Evolutionary conservation across 768 basidiomycete species (phyloP).

Genomic region (Collybia sp.): DNA sequence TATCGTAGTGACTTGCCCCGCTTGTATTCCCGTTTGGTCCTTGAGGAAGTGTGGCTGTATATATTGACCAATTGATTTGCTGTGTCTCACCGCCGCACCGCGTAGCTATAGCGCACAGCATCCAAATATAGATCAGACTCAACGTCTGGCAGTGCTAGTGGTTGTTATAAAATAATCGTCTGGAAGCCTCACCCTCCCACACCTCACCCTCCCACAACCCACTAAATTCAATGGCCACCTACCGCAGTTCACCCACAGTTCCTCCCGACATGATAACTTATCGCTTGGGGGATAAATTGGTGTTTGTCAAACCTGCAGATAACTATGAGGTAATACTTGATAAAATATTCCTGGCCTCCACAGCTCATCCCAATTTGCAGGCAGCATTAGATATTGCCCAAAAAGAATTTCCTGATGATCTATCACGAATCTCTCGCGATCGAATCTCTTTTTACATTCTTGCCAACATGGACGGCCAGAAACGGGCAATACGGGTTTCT

Average conservation of each 20-base stretch:
- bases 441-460: constrained; percentile 40
- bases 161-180: too few relatives aligned
- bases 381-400: constrained; percentile 49
- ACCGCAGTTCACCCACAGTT: constrained; percentile 15
- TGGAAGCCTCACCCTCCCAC: too few relatives aligned
- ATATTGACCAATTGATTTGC: too few relatives aligned
- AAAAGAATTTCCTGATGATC: constrained; percentile 41
- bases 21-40: too few relatives aligned
- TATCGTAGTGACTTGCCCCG: too few relatives aligned
- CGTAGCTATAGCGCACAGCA: too few relatives aligned
- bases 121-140: too few relatives aligned
- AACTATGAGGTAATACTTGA: constrained; percentile 31
- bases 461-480: constrained; percentile 23
- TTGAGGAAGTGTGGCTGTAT: too few relatives aligned
- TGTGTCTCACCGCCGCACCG: too few relatives aligned
- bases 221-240: constrained; percentile 11
- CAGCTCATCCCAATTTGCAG: constrained; percentile 12
- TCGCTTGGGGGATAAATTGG: constrained; percentile 34
- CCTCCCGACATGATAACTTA: constrained; percentile 48
- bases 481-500: constrained; percentile 42
- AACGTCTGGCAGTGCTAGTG: too few relatives aligned
- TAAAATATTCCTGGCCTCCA: background rate
- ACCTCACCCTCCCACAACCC: background rate
- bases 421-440: constrained; percentile 29
- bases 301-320: constrained; percentile 43